phyloP scores from a whole-genome alignment of 2,329 filamentous ascomycete genomes.

The Colletotrichum sp. region DNA sequence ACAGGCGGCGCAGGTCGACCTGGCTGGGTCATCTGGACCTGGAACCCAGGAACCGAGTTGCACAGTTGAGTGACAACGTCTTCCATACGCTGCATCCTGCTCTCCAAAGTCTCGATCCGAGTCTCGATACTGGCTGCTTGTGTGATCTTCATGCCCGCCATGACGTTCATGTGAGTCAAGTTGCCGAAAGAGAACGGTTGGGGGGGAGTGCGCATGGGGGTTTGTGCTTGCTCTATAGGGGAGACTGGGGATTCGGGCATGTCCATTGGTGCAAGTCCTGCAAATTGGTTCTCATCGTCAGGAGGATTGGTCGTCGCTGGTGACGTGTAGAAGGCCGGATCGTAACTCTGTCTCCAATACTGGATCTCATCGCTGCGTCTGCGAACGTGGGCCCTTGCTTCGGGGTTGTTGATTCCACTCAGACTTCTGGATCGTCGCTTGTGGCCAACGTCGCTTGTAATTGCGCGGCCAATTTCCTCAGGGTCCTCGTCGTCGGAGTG shows the following conservation, averaged over 20 bases:
- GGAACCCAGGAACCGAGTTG: constrained; percentile 47
- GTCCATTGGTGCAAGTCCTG: constrained; percentile 31
- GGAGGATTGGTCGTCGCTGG: constrained; percentile 53
- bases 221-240: constrained; percentile 30
- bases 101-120: constrained; percentile 57
- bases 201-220: constrained; percentile 39
- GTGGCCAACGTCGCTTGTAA: constrained; percentile 58
- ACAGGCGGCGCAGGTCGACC: constrained; percentile 28
- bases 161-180: constrained; percentile 47
- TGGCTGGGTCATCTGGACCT: constrained; percentile 32
- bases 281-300: constrained; percentile 39
- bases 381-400: constrained; percentile 31
- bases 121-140: constrained; percentile 59
- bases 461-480: constrained; percentile 65
- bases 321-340: constrained; percentile 48
- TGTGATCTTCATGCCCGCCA: constrained; percentile 63
- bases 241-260: constrained; percentile 32
- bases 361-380: constrained; percentile 68
- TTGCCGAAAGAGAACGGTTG: constrained; percentile 62
- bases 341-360: constrained; percentile 68
- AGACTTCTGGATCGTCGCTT: constrained; percentile 65
- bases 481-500: constrained; percentile 46
- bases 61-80: constrained; percentile 55
- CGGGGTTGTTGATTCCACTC: constrained; percentile 34
- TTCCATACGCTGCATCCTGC: constrained; percentile 58